Evolutionary conservation across 805 yeast species (phyloP).

Genomic region (Starmerella riodocensis): DNA sequence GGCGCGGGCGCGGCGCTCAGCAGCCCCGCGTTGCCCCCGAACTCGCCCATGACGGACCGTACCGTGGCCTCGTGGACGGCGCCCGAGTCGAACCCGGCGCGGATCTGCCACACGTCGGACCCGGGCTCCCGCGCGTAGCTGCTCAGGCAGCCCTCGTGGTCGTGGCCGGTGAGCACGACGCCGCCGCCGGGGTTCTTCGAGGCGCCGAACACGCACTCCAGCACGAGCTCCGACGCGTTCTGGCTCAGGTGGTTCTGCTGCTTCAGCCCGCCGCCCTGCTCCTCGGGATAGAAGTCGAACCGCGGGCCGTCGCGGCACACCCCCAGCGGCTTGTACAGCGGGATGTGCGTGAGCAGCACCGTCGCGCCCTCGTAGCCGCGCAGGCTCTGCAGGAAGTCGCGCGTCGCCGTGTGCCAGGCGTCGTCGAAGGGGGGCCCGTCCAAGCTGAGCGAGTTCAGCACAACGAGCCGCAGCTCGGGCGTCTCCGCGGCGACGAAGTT

Average conservation of each 20-base stretch:
- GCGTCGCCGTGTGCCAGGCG: constrained; percentile 50
- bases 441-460: constrained; percentile 62
- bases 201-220: constrained; percentile 58
- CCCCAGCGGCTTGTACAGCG: constrained; percentile 71
- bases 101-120: constrained; percentile 13
- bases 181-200: too few species aligned
- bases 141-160: constrained; percentile 84
- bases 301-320: constrained; percentile 79
- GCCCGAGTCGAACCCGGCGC: constrained; percentile 14
- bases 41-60: constrained; percentile 93
- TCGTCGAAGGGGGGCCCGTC: constrained; percentile 85
- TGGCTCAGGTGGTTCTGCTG: constrained; percentile 75
- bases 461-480: constrained; percentile 68
- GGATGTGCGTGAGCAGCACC: constrained; percentile 74
- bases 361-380: constrained; percentile 63
- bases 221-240: constrained; percentile 51
- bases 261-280: constrained; percentile 50
- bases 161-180: constrained; percentile 83
- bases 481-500: constrained; percentile 56
- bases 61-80: constrained; percentile 55
- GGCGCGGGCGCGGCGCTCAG: constrained; percentile 57
- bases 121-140: constrained; percentile 31
- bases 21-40: constrained; percentile 75
- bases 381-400: constrained; percentile 58
- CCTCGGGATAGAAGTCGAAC: constrained; percentile 43